A percentile compares a stretch with the other conserved stretches of the same genome.
These are phyloP conservation scores for Hericium rajendrae DNA, from an alignment of 768 basidiomycete genomes.

Conservation along the genomic window DNA sequence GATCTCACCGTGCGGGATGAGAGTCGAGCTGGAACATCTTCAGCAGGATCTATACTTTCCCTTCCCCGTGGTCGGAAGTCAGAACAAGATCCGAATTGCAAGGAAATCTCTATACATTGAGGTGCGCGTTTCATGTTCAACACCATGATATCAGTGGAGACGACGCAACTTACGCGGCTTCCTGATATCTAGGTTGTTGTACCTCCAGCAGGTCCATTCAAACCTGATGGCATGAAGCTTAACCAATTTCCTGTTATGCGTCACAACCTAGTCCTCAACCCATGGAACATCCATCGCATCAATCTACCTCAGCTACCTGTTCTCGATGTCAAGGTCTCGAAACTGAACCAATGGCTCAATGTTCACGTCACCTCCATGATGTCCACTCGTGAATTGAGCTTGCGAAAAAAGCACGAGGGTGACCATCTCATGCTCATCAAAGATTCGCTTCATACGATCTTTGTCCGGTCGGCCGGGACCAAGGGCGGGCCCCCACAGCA, in stretches of 20 bases:
- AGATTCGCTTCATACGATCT: constrained; percentile 21
- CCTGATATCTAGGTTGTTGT: constrained; percentile 21
- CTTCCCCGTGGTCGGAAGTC: constrained; percentile 31
- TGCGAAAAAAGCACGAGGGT: constrained; percentile 13
- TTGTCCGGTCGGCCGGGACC: constrained; percentile 20
- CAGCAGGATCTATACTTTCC: constrained; percentile 28
- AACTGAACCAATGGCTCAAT: constrained; percentile 22
- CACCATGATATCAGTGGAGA: too few species aligned
- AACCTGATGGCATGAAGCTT: constrained; percentile 12
- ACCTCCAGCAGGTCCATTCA: constrained; percentile 13
- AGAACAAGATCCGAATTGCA: constrained; percentile 35
- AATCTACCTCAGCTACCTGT: constrained; percentile 26
- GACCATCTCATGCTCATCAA: constrained; percentile 26
- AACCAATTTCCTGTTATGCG: constrained; percentile 22
- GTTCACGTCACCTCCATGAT: constrained; percentile 23
- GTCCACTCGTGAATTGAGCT: constrained; percentile 22
- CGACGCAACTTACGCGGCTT: constrained; percentile 4
- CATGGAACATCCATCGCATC: constrained; percentile 32
- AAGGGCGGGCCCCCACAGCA: constrained; percentile 5
- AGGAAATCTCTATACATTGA: constrained; percentile 45
- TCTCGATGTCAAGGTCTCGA: constrained; percentile 17
- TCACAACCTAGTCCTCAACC: background rate
- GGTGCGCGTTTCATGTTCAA: constrained; percentile 9
- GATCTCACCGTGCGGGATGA: constrained; percentile 24
- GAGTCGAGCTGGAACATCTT: constrained; percentile 20